Evolutionary conservation across 1,139 yeast species (phyloP).

Genomic region (Lodderomyces beijingensis): DNA sequence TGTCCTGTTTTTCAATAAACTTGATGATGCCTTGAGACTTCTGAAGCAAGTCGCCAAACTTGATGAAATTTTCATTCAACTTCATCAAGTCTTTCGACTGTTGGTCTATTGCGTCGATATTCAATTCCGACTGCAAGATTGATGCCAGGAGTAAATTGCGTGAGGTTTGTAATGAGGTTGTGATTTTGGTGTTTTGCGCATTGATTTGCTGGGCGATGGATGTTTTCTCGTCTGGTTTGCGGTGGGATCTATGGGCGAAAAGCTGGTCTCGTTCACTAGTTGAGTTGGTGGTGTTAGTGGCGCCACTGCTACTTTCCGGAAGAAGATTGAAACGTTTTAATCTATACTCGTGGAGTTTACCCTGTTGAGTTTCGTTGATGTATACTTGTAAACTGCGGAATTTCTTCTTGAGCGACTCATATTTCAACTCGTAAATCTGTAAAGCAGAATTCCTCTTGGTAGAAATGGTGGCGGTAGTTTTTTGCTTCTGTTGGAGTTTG

Average conservation of each 20-base stretch:
- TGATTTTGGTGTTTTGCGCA: constrained; percentile 49
- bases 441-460: constrained; percentile 8
- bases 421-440: constrained; percentile 21
- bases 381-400: constrained; percentile 24
- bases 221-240: constrained; percentile 12
- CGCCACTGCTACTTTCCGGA: neutral
- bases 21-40: constrained; percentile 55
- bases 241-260: constrained; percentile 18
- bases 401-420: constrained; percentile 18
- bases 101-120: constrained; percentile 55
- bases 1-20: constrained; percentile 65
- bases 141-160: constrained; percentile 52
- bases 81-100: constrained; percentile 50
- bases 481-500: constrained; percentile 8
- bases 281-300: neutral
- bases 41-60: constrained; percentile 50
- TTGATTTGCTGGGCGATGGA: constrained; percentile 32
- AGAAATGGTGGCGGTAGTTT: neutral
- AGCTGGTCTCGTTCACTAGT: constrained; percentile 10
- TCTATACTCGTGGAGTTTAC: constrained; percentile 26
- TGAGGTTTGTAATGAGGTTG: constrained; percentile 49
- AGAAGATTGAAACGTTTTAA: constrained; percentile 17
- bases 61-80: constrained; percentile 48
- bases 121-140: constrained; percentile 57
- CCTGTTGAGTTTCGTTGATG: constrained; percentile 22